Conservation (phyloP, 23 red algal genomes). For the Porphyridium purpureum region DNA sequence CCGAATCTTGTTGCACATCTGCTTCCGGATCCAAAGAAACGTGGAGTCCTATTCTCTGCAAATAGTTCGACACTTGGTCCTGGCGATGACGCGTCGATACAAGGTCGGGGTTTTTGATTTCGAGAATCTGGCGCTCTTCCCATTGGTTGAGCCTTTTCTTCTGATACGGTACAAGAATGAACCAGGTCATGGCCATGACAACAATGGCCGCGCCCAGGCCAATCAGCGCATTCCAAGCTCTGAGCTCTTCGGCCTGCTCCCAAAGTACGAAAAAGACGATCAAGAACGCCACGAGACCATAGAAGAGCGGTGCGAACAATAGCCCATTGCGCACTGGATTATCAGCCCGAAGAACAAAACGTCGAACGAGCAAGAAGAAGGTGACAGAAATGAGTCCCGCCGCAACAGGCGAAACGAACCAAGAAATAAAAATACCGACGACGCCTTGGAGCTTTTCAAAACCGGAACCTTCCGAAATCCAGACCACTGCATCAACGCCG, state of each 20-base stretch:
- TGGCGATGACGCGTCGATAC: slow-evolving; percentile 6
- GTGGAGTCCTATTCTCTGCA: slow-evolving; percentile 46
- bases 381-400: slow-evolving; percentile 37
- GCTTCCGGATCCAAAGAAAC: slow-evolving; percentile 27
- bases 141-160: slow-evolving; percentile 27
- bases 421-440: slow-evolving; percentile 51
- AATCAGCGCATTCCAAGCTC: slow-evolving; percentile 5
- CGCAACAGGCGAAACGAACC: slow-evolving; percentile 55
- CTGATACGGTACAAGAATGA: slow-evolving; percentile 26
- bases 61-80: slow-evolving; percentile 9
- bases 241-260: slow-evolving; percentile 35
- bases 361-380: slow-evolving; percentile 64
- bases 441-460: slow-evolving; percentile 35
- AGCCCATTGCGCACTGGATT: slow-evolving; percentile 27
- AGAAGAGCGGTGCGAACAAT: slow-evolving; percentile 56
- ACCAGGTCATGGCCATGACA: slow-evolving; percentile 18
- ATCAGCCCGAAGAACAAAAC: slow-evolving; percentile 19
- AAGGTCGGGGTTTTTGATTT: slow-evolving; percentile 35
- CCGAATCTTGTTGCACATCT: slow-evolving; percentile 11
- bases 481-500: slow-evolving; percentile 26
- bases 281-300: slow-evolving; percentile 30
- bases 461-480: slow-evolving; percentile 24
- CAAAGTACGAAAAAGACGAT: slow-evolving; percentile 67
- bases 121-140: slow-evolving; percentile 23
- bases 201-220: slow-evolving; percentile 14